Evolutionary conservation across 192 early-diverging fungal species (phyloP), one percentile per base, ranked within the genome.

Genomic region (Coemansia sp.): DNA sequence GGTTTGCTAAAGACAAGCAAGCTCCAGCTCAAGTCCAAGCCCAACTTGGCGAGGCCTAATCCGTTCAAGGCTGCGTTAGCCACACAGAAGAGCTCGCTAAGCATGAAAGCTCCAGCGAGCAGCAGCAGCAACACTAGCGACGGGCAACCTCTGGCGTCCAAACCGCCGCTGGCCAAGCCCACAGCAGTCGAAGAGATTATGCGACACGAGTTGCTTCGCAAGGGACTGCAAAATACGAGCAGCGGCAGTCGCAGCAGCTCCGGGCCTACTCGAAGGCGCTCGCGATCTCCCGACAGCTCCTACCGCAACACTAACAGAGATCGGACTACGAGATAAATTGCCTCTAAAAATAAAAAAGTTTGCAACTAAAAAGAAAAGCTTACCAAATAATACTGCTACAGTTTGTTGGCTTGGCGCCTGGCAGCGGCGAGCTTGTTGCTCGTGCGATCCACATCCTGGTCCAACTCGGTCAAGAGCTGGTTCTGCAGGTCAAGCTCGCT

Each of bases 401-500:
- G 82, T 60, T 85, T 87, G 59, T 88, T 91, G 64, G 96, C 82
- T 73, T 94, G 93, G 64, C 94, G 94, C 45, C 85, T 82, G n/a
- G 91, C 88, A 43, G 88, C 82, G 49, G 88, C 87, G 29, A 98
- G 70, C 53, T 94, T 93, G 24, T 76, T 84, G 19, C 86, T 82
- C 4, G 92, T 94, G 57, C 89, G 71, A 35, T 90, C 92, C n/a
- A 97, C 86, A 62, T 90, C 86, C 45, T 87, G 82, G 64, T 93
- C 93, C 9, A 99, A 67, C 59, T 97, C 94, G 31, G 88, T 89
- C 67, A 99, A 70, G 65, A 98, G 51, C 68, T 91, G 87, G 81
- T 93, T 99, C 67, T 99, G 97, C 67, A 89, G 74, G 54, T 98
- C 96, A 35, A 99, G 82, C 76, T 99, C 97, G 19, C 94, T 73